Evolutionary conservation across 2,329 filamentous ascomycete genomes (phyloP), one percentile per base, ranked within the genome.

Genomic region (Chalara sp.): DNA sequence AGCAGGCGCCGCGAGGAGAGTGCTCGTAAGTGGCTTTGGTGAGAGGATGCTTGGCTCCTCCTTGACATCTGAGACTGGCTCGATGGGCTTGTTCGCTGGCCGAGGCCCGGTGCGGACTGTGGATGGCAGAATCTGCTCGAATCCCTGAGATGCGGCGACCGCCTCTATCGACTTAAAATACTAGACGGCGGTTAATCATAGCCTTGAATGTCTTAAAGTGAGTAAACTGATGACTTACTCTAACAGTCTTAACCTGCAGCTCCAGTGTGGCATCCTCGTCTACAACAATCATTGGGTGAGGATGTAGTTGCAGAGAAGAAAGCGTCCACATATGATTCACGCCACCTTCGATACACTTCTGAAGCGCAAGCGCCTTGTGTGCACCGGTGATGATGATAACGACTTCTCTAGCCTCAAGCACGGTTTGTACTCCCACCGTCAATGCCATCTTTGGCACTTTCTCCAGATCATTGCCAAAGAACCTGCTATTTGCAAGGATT

Each of bases 301-400:
- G 84, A 67, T 93, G 89, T 56, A 92, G 72, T 66, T 95, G 89
- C 41, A 95, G 74, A 49, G 81, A 83, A 6, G 87, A 92, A 6
- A 93, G 76, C 1, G 89, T 92, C 88, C 89, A 95, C 86, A 92
- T 92, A 70, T 93, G 89, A 67, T 90, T 92, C 54, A 95, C 80
- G 32, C 85, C 86, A 51, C 85, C 84, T 67, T 95, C 89, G 56
- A 95, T 80, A 59, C 86, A 90, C 61, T 82, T 85, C 67, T 91
- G 86, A 56, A 95, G 71, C 31, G 89, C 89, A 33, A 87, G 72
- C 1, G 88, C 81, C 69, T 95, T 95, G 73, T 89, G 86, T 42
- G 86, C 82, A 28, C 89, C 89, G 1, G 87, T 80, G 56, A 90
- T 89, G 60, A 95, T 88, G 59, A 90, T 83, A 31, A 93, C 82